These are phyloP conservation scores for Colletotrichum sp. DNA, from an alignment of 2,329 filamentous ascomycete genomes.

Conservation along the genomic window DNA sequence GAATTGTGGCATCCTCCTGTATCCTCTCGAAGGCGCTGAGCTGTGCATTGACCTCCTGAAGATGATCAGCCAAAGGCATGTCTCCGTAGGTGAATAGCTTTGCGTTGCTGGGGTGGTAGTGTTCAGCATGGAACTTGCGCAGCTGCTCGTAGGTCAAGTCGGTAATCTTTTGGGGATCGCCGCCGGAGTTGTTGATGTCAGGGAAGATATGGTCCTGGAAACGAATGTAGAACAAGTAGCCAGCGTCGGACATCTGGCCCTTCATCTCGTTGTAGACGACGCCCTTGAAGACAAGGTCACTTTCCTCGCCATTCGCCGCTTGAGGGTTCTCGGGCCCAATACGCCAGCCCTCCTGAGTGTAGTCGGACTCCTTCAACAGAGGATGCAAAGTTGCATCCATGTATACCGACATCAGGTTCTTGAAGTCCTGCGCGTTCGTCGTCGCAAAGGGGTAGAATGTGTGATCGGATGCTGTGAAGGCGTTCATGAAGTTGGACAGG, in stretches of 20 bases:
- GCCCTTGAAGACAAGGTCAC: conserved; percentile 89
- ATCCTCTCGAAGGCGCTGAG: conserved; percentile 77
- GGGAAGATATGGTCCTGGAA: conserved; percentile 97
- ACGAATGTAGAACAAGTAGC: conserved; percentile 93
- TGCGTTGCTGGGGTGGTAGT: conserved; percentile 97
- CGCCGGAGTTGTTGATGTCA: conserved; percentile 93
- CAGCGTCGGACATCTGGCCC: conserved; percentile 96
- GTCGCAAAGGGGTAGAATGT: conserved; percentile 98
- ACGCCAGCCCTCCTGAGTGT: conserved; percentile 96
- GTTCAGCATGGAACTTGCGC: conserved; percentile 84
- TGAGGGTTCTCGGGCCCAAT: conserved; percentile 89
- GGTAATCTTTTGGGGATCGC: conserved; percentile 95
- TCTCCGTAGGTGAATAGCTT: conserved; percentile 96
- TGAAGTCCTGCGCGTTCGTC: conserved; percentile 93
- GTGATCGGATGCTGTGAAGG: conserved; percentile 94
- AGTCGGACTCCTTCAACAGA: conserved; percentile 87
- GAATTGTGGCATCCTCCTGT: conserved; percentile 73
- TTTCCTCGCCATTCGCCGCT: conserved; percentile 59
- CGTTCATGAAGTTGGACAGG: conserved; percentile 99
- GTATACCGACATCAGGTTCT: conserved; percentile 95
- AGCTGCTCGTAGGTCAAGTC: conserved; percentile 92
- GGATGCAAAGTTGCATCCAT: conserved; percentile 93
- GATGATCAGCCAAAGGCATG: conserved; percentile 82
- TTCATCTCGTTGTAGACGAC: conserved; percentile 99
- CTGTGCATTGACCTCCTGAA: conserved; percentile 78